These are phyloP conservation scores for Jaenimonas drosophilae DNA, from an alignment of 208 protist species.

Conservation along the genomic window DNA sequence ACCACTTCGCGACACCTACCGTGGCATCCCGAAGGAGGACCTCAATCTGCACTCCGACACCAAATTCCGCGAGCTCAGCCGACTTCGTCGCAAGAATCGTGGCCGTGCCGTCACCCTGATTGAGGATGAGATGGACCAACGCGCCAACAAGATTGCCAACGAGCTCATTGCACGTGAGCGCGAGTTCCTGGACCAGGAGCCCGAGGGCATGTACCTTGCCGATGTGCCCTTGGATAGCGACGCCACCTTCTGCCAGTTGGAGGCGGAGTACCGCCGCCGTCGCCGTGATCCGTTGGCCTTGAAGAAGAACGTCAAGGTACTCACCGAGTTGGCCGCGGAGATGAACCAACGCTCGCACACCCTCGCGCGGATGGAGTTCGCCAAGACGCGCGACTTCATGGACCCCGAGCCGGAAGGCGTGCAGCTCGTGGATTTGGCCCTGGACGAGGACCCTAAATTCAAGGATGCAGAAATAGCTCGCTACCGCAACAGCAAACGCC, in stretches of 20 bases:
- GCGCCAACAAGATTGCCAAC: conserved; percentile 68
- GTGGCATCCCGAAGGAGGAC: conserved; percentile 55
- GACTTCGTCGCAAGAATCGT: conserved; percentile 7
- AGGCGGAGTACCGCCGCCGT: conserved; percentile 63
- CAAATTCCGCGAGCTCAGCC: conserved; percentile 26
- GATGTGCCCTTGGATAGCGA: conserved; percentile 81
- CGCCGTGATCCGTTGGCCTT: conserved; percentile 31
- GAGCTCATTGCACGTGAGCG: conserved; percentile 63
- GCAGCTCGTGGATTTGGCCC: conserved; percentile 45
- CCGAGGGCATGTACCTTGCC: conserved; percentile 67
- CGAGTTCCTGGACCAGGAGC: conserved; percentile 65
- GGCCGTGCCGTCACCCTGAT: conserved; percentile 31
- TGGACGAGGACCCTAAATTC: conserved; percentile 74
- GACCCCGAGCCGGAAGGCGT: conserved; percentile 61
- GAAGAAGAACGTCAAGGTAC: conserved; percentile 50
- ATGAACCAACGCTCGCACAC: conserved; percentile 69
- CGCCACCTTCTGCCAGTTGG: conserved; percentile 43
- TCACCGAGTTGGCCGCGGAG: conserved; percentile 46
- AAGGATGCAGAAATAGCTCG: conserved; percentile 58
- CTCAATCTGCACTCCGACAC: conserved; percentile 61
- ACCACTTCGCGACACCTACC: conserved; percentile 34
- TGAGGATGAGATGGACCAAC: conserved; percentile 64
- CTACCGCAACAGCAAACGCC: conserved; percentile 32
- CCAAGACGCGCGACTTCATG: conserved; percentile 60
- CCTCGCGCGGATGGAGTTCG: conserved; percentile 55